phyloP scores from a whole-genome alignment of 257 asterid genomes.

The Petunia axillaris region DNA sequence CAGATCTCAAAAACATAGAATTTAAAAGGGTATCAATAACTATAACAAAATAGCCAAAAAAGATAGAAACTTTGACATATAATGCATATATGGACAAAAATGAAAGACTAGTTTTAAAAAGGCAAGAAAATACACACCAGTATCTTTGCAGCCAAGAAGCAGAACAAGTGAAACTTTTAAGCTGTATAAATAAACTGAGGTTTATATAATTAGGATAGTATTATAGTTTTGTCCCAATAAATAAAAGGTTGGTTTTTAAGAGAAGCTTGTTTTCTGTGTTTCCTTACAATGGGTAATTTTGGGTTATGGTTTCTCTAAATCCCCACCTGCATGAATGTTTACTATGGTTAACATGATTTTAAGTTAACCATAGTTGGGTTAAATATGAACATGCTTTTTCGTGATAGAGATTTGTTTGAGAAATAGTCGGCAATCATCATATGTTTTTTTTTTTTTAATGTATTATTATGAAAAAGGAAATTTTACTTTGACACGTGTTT shows the following conservation, averaged over 20 bases:
- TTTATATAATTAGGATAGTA: conserved; percentile 22
- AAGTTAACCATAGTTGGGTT: conserved; percentile 69
- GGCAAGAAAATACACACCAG: conserved; percentile 51
- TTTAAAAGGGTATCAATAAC: conserved; percentile 36
- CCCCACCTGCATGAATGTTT: conserved; percentile 60
- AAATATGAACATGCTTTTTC: conserved; percentile 13
- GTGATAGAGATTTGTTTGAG: conserved; percentile 24
- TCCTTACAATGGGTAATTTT: not conserved
- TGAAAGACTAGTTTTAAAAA: not conserved
- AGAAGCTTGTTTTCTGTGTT: conserved; percentile 17
- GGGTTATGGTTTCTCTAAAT: conserved; percentile 32
- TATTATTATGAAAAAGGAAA: not conserved
- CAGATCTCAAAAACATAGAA: conserved; percentile 66
- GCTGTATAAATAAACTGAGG: conserved; percentile 22
- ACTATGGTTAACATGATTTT: conserved; percentile 35
- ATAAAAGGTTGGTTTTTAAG: conserved; percentile 36
- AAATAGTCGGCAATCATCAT: conserved; percentile 49
- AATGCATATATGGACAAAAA: conserved; percentile 23
- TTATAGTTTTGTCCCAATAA: conserved; percentile 25
- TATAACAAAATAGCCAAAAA: conserved; percentile 37
- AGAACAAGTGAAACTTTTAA: not conserved
- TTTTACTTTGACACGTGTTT: conserved; percentile 22
- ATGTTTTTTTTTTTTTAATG: not conserved
- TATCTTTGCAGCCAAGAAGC: conserved; percentile 19
- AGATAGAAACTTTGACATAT: conserved; percentile 15